Evolutionary conservation across 768 basidiomycete species (phyloP).

Genomic region (Mrakia frigida): DNA sequence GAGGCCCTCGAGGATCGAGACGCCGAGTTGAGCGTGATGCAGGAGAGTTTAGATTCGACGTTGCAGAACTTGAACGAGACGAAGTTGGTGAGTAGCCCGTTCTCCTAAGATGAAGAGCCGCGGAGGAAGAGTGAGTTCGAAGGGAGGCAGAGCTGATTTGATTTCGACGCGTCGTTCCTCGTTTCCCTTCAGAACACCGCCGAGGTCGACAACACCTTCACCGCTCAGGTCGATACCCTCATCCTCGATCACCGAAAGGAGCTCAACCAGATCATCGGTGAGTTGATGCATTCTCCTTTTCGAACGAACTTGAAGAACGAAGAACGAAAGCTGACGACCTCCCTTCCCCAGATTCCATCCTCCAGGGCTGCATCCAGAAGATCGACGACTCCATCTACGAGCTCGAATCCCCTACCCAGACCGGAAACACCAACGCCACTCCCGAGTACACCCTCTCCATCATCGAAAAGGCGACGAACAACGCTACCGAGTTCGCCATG

Average conservation of each 20-base stretch:
- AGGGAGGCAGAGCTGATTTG: background rate
- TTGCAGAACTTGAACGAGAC: conserved; percentile 79
- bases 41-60: conserved; percentile 90
- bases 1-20: conserved; percentile 90
- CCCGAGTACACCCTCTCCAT: conserved; percentile 97
- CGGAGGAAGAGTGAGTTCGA: background rate
- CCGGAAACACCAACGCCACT: conserved; percentile 93
- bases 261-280: conserved; percentile 92
- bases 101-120: background rate
- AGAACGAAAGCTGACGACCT: no score
- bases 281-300: conserved; percentile 35
- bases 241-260: conserved; percentile 97
- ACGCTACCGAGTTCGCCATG: conserved; percentile 91
- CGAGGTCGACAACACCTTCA: conserved; percentile 79
- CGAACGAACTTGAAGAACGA: no score
- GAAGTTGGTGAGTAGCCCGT: conserved; percentile 59
- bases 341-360: conserved; percentile 71
- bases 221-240: conserved; percentile 94
- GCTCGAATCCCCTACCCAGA: conserved; percentile 88
- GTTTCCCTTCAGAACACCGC: conserved; percentile 61
- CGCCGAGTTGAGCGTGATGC: conserved; percentile 88
- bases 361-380: conserved; percentile 93
- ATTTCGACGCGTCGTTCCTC: background rate
- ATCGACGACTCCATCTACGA: conserved; percentile 97
- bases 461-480: conserved; percentile 94